Evolutionary conservation across 2,329 filamentous ascomycete species (phyloP), one percentile per base, ranked within the genome.

Genomic region (Fusarium sulawesiense): DNA sequence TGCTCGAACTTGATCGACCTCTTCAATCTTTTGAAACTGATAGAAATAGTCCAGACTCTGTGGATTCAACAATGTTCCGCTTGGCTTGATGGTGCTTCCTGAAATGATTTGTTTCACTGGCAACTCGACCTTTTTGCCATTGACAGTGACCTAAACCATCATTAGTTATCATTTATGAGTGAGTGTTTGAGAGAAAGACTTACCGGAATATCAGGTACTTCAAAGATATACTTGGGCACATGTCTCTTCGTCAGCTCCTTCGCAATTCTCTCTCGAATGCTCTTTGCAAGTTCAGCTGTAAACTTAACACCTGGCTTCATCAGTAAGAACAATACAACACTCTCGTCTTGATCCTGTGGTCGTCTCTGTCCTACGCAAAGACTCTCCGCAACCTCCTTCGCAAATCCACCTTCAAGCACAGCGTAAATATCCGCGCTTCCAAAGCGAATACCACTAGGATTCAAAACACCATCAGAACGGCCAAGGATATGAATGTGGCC

Each of bases 81-180:
- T 93, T 0, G 92, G 87, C 79, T 91, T 93, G 76, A 96, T 87
- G 25, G 82, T 87, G 72, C 89, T 88, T 0, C 93, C 93, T 0
- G 88, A 93, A 1, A 96, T 90, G 68, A 96, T 96, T 76, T 93
- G 91, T 81, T 96, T 96, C 30, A 96, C 91, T 0, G 92, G 92
- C 55, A 96, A 74, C 78, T 96, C 93, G 6, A 96, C 93, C 79
- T 96, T 96, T 78, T 96, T 96, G 51, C 93, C 80, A 76, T 95
- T 96, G 67, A 96, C 89, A 0, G 93, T 96, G 0, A 90, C 92
- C 89, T 93, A 27, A 27, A 27, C 1, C 9, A 10, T 27, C 10
- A 27, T 27, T 10, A 27, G 25, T 27, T 10, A 27, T 27, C 25
- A 10, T 25, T 25, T 25, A 21, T 21, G 21, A 21, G 21, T 21